phyloP scores from a whole-genome alignment of 352 stramenopile species.

The Phytopythium oedochilum region DNA sequence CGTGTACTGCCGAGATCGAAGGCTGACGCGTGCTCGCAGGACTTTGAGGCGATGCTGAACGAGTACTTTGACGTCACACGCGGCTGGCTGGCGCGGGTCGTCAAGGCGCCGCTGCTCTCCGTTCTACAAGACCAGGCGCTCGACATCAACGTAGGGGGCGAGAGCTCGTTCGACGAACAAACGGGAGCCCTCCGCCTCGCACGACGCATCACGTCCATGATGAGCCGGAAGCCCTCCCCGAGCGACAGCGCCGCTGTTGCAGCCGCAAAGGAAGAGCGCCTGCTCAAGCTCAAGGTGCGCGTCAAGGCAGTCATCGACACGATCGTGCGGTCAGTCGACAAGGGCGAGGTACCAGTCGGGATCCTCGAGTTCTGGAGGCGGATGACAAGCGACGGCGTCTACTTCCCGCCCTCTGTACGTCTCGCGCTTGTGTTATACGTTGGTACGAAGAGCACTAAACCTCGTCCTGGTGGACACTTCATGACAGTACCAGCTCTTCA shows the following conservation, averaged over 20 bases:
- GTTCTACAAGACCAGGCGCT: constrained; percentile 45
- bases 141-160: constrained; percentile 36
- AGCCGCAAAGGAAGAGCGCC: constrained; percentile 13
- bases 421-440: constrained; percentile 1
- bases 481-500: constrained; percentile 49
- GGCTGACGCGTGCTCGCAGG: constrained; percentile 19
- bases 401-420: constrained; percentile 56
- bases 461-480: no score
- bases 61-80: constrained; percentile 68
- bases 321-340: constrained; percentile 43
- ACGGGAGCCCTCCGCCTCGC: background rate
- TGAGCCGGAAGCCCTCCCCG: background rate
- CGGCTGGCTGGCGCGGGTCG: constrained; percentile 50
- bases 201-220: background rate
- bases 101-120: constrained; percentile 39
- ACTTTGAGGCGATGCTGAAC: constrained; percentile 54
- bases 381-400: constrained; percentile 52
- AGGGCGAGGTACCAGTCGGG: constrained; percentile 36
- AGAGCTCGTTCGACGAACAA: background rate
- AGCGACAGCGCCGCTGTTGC: constrained; percentile 9
- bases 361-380: constrained; percentile 59
- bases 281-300: constrained; percentile 59
- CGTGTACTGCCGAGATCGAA: no score
- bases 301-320: constrained; percentile 48
- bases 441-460: background rate